Evolutionary conservation across 305 asterid genomes (phyloP).

Genomic region (Plantago lanceolata): DNA sequence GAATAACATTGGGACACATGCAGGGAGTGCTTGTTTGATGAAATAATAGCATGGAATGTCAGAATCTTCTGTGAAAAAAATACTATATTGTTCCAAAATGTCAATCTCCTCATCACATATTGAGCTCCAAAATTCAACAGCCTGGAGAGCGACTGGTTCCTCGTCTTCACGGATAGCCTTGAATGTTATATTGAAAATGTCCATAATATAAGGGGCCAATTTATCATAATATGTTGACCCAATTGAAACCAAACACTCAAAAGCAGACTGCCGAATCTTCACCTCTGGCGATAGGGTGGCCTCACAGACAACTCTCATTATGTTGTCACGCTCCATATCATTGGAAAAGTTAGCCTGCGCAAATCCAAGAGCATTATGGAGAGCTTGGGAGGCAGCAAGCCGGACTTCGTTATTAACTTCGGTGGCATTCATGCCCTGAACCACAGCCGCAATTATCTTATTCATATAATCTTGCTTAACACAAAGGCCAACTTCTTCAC

Average conservation of each 20-base stretch:
- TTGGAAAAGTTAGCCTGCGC: conserved; percentile 89
- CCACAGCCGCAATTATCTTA: conserved; percentile 83
- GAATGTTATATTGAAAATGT: conserved; percentile 73
- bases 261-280: conserved; percentile 88
- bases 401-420: conserved; percentile 70
- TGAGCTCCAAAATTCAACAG: conserved; percentile 89
- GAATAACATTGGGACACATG: conserved; percentile 73
- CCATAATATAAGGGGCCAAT: conserved; percentile 72
- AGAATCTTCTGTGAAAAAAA: conserved; percentile 76
- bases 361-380: conserved; percentile 87
- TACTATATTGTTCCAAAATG: conserved; percentile 73
- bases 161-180: conserved; percentile 81
- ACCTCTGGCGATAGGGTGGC: conserved; percentile 75
- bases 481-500: conserved; percentile 86
- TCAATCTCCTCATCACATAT: conserved; percentile 90
- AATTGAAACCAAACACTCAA: conserved; percentile 83
- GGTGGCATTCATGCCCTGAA: conserved; percentile 85
- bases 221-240: conserved; percentile 81
- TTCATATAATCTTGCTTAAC: conserved; percentile 90
- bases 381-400: conserved; percentile 79
- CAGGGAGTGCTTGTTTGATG: conserved; percentile 88
- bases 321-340: conserved; percentile 86
- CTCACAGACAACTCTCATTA: conserved; percentile 92
- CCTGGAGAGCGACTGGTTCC: conserved; percentile 94
- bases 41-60: conserved; percentile 73